Evolutionary conservation across 306 rosid species (phyloP).

Genomic region (Fragaria vesca): DNA sequence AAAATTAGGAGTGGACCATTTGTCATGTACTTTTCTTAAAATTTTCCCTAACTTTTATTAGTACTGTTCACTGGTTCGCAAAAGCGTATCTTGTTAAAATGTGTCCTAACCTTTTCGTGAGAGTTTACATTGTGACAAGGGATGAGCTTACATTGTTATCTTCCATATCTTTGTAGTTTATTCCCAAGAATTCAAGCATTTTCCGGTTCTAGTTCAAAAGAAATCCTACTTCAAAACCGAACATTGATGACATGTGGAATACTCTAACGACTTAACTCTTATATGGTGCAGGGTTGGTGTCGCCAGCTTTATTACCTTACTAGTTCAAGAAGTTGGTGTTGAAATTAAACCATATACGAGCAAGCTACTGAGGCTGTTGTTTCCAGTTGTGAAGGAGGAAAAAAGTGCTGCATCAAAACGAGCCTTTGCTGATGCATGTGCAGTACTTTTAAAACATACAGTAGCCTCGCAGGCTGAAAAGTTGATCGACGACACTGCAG

Average conservation of each 20-base stretch:
- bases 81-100: background rate
- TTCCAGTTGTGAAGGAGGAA: slow-evolving; percentile 84
- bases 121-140: background rate
- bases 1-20: no score
- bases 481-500: slow-evolving; percentile 72
- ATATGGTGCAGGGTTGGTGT: slow-evolving; percentile 80
- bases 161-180: background rate
- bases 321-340: slow-evolving; percentile 73
- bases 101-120: background rate
- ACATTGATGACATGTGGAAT: background rate
- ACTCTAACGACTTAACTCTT: background rate
- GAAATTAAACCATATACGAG: slow-evolving; percentile 80
- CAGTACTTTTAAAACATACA: slow-evolving; percentile 55
- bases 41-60: no score
- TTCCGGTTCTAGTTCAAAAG: background rate
- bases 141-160: background rate
- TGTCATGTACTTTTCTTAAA: no score
- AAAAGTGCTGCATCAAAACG: slow-evolving; percentile 81
- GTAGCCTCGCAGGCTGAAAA: slow-evolving; percentile 68
- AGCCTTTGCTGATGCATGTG: slow-evolving; percentile 91
- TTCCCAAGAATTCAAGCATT: background rate
- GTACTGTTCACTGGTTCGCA: background rate
- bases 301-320: slow-evolving; percentile 76
- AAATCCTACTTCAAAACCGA: background rate
- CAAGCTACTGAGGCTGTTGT: slow-evolving; percentile 71